phyloP scores from a whole-genome alignment of 805 yeast genomes.

The Ogataea neopini region DNA sequence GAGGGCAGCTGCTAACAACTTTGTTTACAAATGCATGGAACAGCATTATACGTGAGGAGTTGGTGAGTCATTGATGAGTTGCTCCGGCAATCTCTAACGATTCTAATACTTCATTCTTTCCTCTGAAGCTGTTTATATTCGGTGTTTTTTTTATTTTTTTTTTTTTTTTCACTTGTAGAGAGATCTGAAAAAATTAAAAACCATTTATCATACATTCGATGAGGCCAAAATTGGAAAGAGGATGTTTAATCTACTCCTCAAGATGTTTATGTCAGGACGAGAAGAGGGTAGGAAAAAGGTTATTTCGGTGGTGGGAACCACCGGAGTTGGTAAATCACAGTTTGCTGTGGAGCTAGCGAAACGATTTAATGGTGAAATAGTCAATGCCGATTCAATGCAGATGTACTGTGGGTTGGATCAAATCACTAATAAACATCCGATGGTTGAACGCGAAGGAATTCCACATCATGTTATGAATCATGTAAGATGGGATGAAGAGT shows the following conservation, averaged over 20 bases:
- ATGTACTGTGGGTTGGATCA: conserved; percentile 72
- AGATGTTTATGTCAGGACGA: not conserved
- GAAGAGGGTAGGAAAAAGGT: conserved; percentile 15
- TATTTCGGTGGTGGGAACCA: conserved; percentile 63
- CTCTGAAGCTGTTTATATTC: no score
- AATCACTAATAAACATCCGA: conserved; percentile 92
- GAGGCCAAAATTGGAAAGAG: not conserved
- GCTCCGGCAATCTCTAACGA: no score
- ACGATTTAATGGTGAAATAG: conserved; percentile 78
- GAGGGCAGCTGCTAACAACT: no score
- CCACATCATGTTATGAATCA: conserved; percentile 89
- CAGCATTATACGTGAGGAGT: no score
- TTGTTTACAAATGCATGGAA: no score
- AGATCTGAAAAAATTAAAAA: not conserved
- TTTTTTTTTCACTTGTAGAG: not conserved
- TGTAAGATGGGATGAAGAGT: conserved; percentile 76
- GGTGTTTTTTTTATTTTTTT: no score
- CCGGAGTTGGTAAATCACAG: conserved; percentile 96
- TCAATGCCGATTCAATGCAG: conserved; percentile 98
- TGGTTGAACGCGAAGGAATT: conserved; percentile 69
- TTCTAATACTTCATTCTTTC: no score
- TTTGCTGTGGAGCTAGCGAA: conserved; percentile 78
- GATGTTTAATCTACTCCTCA: not conserved
- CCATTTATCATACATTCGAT: no score
- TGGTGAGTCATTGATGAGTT: no score